phyloP scores from a whole-genome alignment of 805 yeast genomes.

The Candida suzukii region DNA sequence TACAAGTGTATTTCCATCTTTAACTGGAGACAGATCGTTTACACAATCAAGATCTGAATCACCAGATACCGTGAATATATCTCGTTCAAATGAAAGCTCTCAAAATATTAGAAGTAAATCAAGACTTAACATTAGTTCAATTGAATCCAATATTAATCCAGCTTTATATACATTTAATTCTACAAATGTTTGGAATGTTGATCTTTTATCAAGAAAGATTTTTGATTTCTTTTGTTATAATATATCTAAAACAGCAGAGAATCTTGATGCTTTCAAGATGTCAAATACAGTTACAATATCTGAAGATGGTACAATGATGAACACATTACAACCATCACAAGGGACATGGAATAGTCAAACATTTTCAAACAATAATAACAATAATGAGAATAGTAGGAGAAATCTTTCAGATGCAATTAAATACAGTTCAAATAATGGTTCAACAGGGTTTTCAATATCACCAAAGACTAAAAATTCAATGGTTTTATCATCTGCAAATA shows the following conservation, averaged over 20 bases:
- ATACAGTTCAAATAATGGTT: not conserved
- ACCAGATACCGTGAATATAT: not conserved
- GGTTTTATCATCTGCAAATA: slow-evolving; percentile 6
- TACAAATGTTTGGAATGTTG: not conserved
- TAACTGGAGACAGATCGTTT: not conserved
- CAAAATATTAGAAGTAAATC: not conserved
- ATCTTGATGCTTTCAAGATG: not conserved
- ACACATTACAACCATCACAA: too few species aligned
- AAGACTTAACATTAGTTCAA: not conserved
- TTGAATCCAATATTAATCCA: not conserved
- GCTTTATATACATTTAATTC: not conserved
- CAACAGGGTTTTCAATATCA: not conserved
- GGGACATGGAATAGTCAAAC: not conserved
- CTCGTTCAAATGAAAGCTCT: not conserved
- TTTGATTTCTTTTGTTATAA: not conserved
- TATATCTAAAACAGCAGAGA: not conserved
- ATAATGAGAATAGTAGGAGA: not conserved
- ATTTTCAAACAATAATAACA: not conserved
- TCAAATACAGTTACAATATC: not conserved
- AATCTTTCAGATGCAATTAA: not conserved
- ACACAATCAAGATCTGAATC: not conserved
- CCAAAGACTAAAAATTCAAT: slow-evolving; percentile 1
- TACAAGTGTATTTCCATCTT: not conserved
- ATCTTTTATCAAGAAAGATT: not conserved
- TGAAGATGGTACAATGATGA: not conserved